Base-by-base conservation (phyloP, 352 stramenopile genomes). In the Pythium dissotocum region DNA sequence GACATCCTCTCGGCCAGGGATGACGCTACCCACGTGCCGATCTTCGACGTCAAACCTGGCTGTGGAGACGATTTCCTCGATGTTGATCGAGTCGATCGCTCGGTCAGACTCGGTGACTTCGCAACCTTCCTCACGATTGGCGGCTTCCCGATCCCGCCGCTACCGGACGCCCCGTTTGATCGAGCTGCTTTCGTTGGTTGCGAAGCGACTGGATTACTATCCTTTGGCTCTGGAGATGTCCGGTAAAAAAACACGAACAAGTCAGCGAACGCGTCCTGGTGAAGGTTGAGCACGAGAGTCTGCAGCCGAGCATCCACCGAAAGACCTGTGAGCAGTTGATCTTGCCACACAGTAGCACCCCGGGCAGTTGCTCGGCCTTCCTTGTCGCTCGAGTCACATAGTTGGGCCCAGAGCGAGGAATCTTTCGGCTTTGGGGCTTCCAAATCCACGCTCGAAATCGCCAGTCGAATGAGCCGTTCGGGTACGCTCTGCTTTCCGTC, bases 241-340 rank as follows among this genome's bases (percentile, higher is more conserved):
- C 55, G 65, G 59, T 88, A 90, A 48, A 95, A 94, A 61, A 95
- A 95, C 3, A 92, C 60, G 32, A 95, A 82, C 14, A 94, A 66
- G 52, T 90, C 79, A 13, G 86, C 71, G 36, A 94, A 78, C 8
- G 85, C 90, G 40, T 93, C 82, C 70, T 93, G 86, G 55, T 92
- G 88, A 28, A 94, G 54, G 51, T 94, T 85, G 58, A 95, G 76
- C 16, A 78, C 87, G 6, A 95, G 71, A 8, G 84, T 82, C n/a
- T 79, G 76, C 21, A 95, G 77, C 57, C 73, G 80, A 32, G 80
- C 78, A 71, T 95, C 88, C 36, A 94, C 65, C 6, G 88, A 94
- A 14, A 94, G 66, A 9, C 72, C 68, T 1, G 84, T 91, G 48
- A 93, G 59, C 9, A 95, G 73, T 9, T 80, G 72, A 53, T 93